Conservation (phyloP, 139 green algal species). For the Astrephomene gubernaculifera region DNA sequence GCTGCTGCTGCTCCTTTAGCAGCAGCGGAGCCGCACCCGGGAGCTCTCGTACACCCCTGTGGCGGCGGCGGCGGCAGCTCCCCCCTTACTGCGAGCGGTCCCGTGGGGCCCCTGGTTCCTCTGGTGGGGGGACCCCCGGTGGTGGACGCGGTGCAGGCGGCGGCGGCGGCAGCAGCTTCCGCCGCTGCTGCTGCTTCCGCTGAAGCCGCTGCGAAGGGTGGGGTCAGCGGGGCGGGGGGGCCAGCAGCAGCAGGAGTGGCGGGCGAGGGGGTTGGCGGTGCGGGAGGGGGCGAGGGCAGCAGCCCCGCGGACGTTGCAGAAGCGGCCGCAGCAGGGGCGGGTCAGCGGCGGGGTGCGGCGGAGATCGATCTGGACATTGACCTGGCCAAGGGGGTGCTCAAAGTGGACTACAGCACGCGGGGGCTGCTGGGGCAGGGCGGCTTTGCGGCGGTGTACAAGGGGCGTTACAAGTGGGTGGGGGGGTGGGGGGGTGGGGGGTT, state of each 20-base stretch:
- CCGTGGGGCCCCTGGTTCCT: too few species aligned
- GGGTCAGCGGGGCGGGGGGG: not conserved
- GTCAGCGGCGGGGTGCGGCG: too few species aligned
- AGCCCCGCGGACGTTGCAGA: not conserved
- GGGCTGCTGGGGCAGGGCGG: slow-evolving; percentile 37
- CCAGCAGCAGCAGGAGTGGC: not conserved
- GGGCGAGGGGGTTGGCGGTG: not conserved
- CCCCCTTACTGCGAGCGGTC: too few species aligned
- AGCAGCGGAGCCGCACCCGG: too few species aligned
- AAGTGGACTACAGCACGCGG: slow-evolving; percentile 42
- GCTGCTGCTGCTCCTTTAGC: too few species aligned
- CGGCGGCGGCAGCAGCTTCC: too few species aligned
- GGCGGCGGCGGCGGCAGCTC: too few species aligned
- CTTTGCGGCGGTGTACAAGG: slow-evolving; percentile 43
- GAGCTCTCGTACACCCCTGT: too few species aligned
- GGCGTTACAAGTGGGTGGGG: slow-evolving; percentile 27
- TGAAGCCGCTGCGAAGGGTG: not conserved
- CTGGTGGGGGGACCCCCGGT: too few species aligned
- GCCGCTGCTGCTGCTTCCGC: not conserved
- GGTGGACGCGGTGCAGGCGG: too few species aligned
- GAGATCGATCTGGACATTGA: slow-evolving; percentile 44
- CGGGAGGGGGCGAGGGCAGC: not conserved
- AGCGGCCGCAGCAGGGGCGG: not conserved
- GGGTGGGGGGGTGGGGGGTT: not conserved
- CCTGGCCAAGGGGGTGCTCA: slow-evolving; percentile 25